A percentile compares a stretch with the other conserved stretches of the same genome.
phyloP scores from a whole-genome alignment of 108 stramenopile genomes.

The Nannochloropsis salina region DNA sequence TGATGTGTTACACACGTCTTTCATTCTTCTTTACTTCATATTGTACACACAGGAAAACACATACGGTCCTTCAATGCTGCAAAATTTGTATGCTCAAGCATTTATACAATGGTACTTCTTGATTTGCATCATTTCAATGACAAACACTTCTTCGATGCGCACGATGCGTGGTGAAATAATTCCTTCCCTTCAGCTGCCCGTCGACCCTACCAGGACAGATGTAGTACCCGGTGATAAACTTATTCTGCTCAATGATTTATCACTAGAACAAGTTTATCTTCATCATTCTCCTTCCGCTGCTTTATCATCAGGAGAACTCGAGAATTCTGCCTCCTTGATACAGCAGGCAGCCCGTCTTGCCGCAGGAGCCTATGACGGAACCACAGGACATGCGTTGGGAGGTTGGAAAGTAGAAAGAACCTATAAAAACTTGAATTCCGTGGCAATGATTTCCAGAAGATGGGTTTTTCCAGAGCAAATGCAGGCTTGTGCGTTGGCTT shows the following conservation, averaged over 20 bases:
- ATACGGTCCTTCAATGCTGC: too few relatives aligned
- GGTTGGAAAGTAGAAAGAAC: neutral
- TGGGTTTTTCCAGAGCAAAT: neutral
- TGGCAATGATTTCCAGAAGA: neutral
- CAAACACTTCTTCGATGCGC: too few relatives aligned
- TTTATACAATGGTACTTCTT: too few relatives aligned
- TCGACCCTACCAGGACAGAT: neutral
- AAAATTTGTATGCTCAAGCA: too few relatives aligned
- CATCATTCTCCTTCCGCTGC: neutral
- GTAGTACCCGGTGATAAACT: neutral
- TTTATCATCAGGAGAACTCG: neutral
- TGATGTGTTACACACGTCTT: too few relatives aligned
- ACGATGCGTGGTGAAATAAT: too few relatives aligned
- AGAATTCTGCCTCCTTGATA: neutral
- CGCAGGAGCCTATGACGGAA: neutral
- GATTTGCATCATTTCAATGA: too few relatives aligned
- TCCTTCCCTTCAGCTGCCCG: too few relatives aligned
- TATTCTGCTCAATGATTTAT: neutral
- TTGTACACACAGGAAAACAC: too few relatives aligned
- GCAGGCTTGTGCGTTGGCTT: neutral
- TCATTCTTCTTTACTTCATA: too few relatives aligned
- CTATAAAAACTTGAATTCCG: neutral
- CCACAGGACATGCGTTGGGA: neutral
- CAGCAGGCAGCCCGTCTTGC: neutral
- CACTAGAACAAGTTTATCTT: slow-evolving; percentile 20